Conservation (phyloP, 108 stramenopile genomes). For the Skeletonema menzelii region DNA sequence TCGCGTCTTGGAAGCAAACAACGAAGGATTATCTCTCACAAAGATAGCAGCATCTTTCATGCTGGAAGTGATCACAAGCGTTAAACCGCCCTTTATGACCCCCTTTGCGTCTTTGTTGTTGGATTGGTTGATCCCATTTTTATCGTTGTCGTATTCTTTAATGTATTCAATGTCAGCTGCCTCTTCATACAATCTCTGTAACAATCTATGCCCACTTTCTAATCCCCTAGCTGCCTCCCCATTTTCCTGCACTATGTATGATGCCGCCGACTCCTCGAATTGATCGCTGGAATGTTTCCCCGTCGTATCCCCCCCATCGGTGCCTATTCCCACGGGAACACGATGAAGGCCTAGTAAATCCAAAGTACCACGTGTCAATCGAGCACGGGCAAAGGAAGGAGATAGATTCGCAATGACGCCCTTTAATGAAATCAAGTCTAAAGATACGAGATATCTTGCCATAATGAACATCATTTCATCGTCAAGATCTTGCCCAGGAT, state of each 20-base stretch:
- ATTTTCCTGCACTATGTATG: slow-evolving; percentile 38
- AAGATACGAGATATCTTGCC: slow-evolving; percentile 36
- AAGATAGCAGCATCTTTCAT: slow-evolving; percentile 52
- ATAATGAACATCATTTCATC: slow-evolving; percentile 59
- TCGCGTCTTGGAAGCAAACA: slow-evolving; percentile 44
- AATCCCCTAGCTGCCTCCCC: slow-evolving; percentile 43
- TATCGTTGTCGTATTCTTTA: slow-evolving; percentile 11
- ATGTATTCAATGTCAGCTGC: slow-evolving; percentile 30
- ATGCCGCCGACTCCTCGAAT: slow-evolving; percentile 44
- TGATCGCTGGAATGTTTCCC: slow-evolving; percentile 40
- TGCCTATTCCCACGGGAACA: slow-evolving; percentile 48
- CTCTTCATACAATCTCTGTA: slow-evolving; percentile 49
- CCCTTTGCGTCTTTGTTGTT: slow-evolving; percentile 14
- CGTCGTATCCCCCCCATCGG: slow-evolving; percentile 42
- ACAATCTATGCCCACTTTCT: slow-evolving; percentile 37
- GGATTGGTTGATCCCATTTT: neutral
- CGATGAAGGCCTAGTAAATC: slow-evolving; percentile 43
- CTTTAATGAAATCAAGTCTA: slow-evolving; percentile 34
- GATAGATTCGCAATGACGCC: slow-evolving; percentile 42
- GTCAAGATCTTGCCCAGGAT: slow-evolving; percentile 52
- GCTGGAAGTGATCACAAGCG: slow-evolving; percentile 45
- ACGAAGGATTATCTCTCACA: slow-evolving; percentile 36
- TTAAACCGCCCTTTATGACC: slow-evolving; percentile 30
- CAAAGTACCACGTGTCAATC: slow-evolving; percentile 45
- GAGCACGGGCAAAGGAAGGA: slow-evolving; percentile 35